Base-by-base conservation (phyloP, 345 rosid species). In the Corymbia maculata region DNA sequence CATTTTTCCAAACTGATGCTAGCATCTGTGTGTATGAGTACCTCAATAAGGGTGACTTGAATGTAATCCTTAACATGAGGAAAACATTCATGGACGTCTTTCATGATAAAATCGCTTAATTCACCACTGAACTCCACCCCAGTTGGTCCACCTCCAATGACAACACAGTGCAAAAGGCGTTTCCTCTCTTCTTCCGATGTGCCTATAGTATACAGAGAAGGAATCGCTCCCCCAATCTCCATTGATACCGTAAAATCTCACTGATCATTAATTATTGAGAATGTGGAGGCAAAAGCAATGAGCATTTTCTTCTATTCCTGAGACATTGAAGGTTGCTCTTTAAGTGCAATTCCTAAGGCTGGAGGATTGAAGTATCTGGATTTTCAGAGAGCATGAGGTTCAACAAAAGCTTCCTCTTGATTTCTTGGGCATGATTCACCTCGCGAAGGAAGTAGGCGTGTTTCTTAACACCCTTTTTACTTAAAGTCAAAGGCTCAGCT, bases 71-170 rank as follows among this genome's bases (percentile, higher is more conserved):
- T 96, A 19, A 98, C 96, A 85, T 97, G 97, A 86, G 92, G 52
- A 86, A 92, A 95, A 88, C 95, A 91, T 88, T 96, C 95, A 4
- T 85, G 97, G 88, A 97, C 99, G 91, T 97, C 99, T 92, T 89
- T 96, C 95, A 91, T 90, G 91, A 97, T 97, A 88, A 97, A 97
- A 93, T 97, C 99, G 91, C 99, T 97, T 92, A 98, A 87, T 90
- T 98, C 99, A 86, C 98, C 97, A n/a, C 99, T 98, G 17, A 98
- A 97, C 91, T 98, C 99, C 7, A 97, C 99, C 26, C 99, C 99
- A 28, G 99, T 97, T 3, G 99, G 99, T 13, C 99, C 98, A 86
- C 99, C 99, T 84, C 99, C 99, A 68, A 98, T 94, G 42, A 98
- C 97, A 86, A 96, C 99, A 61, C 98, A 97, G 89, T 97, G 99